A percentile compares a stretch with the other conserved stretches of the same genome.
phyloP scores from a whole-genome alignment of 208 protist genomes.

The Porcisia hertigi region DNA sequence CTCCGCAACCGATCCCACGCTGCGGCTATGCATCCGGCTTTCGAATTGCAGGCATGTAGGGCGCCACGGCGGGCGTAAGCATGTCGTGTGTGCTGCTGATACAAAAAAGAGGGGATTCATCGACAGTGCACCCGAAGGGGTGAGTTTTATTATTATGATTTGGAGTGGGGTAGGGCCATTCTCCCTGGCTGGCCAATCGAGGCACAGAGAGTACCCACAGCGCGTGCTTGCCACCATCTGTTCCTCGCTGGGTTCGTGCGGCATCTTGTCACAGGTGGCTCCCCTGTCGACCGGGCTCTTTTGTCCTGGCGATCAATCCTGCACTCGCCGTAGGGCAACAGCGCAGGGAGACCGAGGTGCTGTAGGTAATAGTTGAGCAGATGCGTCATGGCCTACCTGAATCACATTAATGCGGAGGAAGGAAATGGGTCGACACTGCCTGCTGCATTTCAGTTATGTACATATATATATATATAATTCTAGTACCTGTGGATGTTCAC shows the following conservation, averaged over 20 bases:
- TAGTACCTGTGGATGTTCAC: constrained; percentile 19
- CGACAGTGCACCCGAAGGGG: too few relatives aligned
- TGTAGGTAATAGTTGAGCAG: constrained; percentile 27
- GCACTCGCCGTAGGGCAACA: constrained; percentile 22
- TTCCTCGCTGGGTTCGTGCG: constrained; percentile 11
- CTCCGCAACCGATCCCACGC: background rate
- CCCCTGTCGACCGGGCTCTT: constrained; percentile 16
- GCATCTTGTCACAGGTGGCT: constrained; percentile 11
- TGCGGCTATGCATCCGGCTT: background rate
- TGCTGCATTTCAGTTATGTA: background rate
- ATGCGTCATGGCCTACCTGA: constrained; percentile 14
- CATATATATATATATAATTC: background rate
- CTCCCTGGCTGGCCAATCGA: constrained; percentile 27
- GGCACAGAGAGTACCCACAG: background rate
- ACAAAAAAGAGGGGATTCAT: too few relatives aligned
- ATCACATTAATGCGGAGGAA: constrained; percentile 11
- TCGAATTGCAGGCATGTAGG: background rate
- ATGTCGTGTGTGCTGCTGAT: constrained; percentile 36
- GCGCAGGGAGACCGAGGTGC: constrained; percentile 17
- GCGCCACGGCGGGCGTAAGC: constrained; percentile 18
- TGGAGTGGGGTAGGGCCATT: constrained; percentile 14
- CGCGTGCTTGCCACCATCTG: background rate
- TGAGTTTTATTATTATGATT: too few relatives aligned
- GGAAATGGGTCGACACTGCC: background rate
- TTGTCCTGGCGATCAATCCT: constrained; percentile 12